Evolutionary conservation across 2,329 filamentous ascomycete genomes (phyloP).

Genomic region (Nemania sp.): DNA sequence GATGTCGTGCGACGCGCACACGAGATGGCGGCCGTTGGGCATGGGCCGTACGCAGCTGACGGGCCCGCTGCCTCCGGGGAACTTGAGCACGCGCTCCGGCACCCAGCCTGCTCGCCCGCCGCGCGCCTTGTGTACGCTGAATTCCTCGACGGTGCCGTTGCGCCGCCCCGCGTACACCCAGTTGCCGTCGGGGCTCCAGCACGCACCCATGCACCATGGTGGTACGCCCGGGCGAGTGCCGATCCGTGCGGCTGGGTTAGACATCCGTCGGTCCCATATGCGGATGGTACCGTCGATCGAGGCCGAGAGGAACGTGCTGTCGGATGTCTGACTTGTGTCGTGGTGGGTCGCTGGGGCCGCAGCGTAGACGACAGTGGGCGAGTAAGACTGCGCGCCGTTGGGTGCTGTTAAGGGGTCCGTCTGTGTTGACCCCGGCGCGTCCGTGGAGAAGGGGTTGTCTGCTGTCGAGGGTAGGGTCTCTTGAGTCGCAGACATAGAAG

Average conservation of each 20-base stretch:
- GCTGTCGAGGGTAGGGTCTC: slow-evolving; percentile 20
- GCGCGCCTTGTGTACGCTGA: slow-evolving; percentile 74
- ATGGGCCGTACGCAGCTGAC: slow-evolving; percentile 88
- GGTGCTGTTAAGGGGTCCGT: slow-evolving; percentile 18
- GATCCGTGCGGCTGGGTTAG: slow-evolving; percentile 78
- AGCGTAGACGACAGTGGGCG: slow-evolving; percentile 44
- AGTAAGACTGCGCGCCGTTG: slow-evolving; percentile 32
- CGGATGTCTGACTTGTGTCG: slow-evolving; percentile 63
- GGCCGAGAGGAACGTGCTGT: slow-evolving; percentile 84
- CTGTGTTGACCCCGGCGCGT: slow-evolving; percentile 15
- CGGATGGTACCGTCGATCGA: slow-evolving; percentile 85
- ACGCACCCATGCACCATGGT: slow-evolving; percentile 96
- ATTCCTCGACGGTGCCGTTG: slow-evolving; percentile 94
- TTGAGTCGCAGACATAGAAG: slow-evolving; percentile 25
- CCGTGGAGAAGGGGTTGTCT: slow-evolving; percentile 20
- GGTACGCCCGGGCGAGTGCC: slow-evolving; percentile 74
- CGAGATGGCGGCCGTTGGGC: slow-evolving; percentile 87
- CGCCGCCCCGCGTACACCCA: slow-evolving; percentile 89
- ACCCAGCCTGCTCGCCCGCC: slow-evolving; percentile 67
- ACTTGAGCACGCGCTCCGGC: slow-evolving; percentile 79
- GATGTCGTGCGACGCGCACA: slow-evolving; percentile 94
- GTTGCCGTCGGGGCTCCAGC: slow-evolving; percentile 95
- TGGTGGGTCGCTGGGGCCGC: slow-evolving; percentile 47
- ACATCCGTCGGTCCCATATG: slow-evolving; percentile 87
- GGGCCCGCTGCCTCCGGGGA: slow-evolving; percentile 85